Evolutionary conservation across 306 rosid genomes (phyloP).

Genomic region (Ziziphus jujuba): DNA sequence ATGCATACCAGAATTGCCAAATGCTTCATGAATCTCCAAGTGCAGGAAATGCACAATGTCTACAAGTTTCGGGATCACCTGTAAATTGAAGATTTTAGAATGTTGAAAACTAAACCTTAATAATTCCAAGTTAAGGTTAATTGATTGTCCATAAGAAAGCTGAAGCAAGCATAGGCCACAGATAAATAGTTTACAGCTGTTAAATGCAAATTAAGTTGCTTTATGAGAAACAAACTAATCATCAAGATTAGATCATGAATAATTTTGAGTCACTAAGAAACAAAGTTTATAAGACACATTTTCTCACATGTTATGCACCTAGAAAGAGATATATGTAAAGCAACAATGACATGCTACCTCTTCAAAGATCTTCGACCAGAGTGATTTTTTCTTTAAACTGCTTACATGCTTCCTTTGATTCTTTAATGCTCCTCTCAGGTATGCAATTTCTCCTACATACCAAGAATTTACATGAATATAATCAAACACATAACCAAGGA

Average conservation of each 20-base stretch:
- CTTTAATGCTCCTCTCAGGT: constrained; percentile 60
- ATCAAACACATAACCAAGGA: background rate
- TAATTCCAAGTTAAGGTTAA: background rate
- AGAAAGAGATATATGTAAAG: constrained; percentile 12
- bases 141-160: background rate
- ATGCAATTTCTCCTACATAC: constrained; percentile 72
- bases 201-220: background rate
- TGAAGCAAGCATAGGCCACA: background rate
- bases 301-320: no score
- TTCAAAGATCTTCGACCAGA: constrained; percentile 81
- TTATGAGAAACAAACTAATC: background rate
- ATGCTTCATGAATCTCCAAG: constrained; percentile 74
- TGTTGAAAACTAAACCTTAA: background rate
- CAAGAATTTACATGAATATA: background rate
- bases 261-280: background rate
- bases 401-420: constrained; percentile 70
- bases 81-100: constrained; percentile 35
- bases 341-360: constrained; percentile 54
- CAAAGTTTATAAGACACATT: background rate
- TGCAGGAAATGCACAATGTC: constrained; percentile 69
- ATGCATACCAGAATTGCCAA: constrained; percentile 77
- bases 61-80: constrained; percentile 81
- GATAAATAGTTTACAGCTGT: background rate
- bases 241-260: background rate
- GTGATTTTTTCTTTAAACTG: constrained; percentile 73